Conservation (phyloP, 805 yeast species). For the Yarrowia deformans region DNA sequence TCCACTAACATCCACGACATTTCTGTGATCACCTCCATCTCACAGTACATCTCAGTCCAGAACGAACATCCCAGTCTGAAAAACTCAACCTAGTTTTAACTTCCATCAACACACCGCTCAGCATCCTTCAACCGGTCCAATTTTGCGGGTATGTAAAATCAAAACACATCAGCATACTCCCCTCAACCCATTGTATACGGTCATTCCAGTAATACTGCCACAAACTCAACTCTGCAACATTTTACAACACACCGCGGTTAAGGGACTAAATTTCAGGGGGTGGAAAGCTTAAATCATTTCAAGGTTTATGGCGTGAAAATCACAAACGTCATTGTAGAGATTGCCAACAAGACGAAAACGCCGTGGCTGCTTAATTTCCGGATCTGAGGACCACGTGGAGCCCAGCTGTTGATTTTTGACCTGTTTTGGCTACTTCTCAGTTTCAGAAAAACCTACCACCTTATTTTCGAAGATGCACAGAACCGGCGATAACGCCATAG, state of each 20-base stretch:
- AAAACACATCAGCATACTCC: neutral
- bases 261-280: constrained; percentile 27
- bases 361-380: neutral
- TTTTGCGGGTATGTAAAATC: neutral
- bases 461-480: neutral
- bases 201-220: neutral
- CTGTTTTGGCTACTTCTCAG: neutral
- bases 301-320: neutral
- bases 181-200: neutral
- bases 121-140: neutral
- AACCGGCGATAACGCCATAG: neutral
- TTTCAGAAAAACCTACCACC: neutral
- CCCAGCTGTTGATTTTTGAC: neutral
- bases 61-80: neutral
- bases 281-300: neutral
- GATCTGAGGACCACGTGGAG: neutral
- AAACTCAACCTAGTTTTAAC: neutral
- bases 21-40: too few species aligned
- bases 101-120: neutral
- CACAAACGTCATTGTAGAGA: neutral
- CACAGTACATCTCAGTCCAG: neutral
- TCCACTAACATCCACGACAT: too few species aligned
- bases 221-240: neutral
- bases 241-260: neutral
- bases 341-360: neutral